A percentile compares a stretch with the other conserved stretches of the same genome.
Conservation (phyloP, 2,329 filamentous ascomycete genomes). For the Stachybotrys echinatus region DNA sequence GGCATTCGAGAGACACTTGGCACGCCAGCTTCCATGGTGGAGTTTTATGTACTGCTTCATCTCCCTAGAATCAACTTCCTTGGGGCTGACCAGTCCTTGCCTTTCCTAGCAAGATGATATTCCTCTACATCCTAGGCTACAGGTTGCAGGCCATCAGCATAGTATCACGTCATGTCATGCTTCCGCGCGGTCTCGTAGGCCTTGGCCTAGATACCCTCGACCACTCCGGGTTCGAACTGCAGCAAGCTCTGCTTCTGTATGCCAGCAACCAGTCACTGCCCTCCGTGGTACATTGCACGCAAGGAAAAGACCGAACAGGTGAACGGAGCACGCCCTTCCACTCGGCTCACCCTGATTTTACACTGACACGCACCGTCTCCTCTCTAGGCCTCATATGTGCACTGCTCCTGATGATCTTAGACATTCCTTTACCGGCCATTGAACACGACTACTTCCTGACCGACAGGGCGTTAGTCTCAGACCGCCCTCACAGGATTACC, state of each 20-base stretch:
- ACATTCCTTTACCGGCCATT: slow-evolving; percentile 54
- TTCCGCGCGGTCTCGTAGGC: slow-evolving; percentile 64
- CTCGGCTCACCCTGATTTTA: background rate
- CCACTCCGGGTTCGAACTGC: slow-evolving; percentile 58
- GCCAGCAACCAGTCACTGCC: slow-evolving; percentile 45
- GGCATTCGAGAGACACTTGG: slow-evolving; percentile 61
- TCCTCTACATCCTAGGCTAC: slow-evolving; percentile 60
- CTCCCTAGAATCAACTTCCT: background rate
- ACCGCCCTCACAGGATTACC: slow-evolving; percentile 56
- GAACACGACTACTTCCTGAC: slow-evolving; percentile 68
- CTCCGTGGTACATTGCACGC: slow-evolving; percentile 74
- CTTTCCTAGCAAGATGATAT: slow-evolving; percentile 38
- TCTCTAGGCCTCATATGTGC: slow-evolving; percentile 64
- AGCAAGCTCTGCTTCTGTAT: slow-evolving; percentile 25
- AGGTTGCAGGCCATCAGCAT: slow-evolving; percentile 65
- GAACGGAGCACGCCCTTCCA: background rate
- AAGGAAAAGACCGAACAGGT: slow-evolving; percentile 72
- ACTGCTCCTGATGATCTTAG: slow-evolving; percentile 60
- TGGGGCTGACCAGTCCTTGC: background rate
- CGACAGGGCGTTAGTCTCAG: slow-evolving; percentile 50
- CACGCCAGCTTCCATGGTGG: slow-evolving; percentile 64
- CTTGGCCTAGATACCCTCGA: slow-evolving; percentile 66
- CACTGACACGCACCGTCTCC: background rate
- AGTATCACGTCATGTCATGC: slow-evolving; percentile 65
- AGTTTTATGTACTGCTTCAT: slow-evolving; percentile 50